These are phyloP conservation scores for Carnegiea gigantea DNA, from an alignment of 179 eudicot genomes.

Conservation along the genomic window DNA sequence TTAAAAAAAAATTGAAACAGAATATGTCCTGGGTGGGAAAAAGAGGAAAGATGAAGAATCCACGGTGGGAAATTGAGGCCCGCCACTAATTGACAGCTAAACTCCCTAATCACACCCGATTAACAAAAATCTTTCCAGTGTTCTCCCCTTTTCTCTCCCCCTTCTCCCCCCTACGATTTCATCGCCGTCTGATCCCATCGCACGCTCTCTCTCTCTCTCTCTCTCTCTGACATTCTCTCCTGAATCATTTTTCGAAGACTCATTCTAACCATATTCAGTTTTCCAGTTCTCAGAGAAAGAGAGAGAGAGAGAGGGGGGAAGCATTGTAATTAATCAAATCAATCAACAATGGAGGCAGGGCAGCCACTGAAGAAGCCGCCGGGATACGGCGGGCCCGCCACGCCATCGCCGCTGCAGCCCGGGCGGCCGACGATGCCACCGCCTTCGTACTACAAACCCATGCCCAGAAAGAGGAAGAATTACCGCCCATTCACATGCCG, in stretches of 20 bases:
- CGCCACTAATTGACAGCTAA: background rate
- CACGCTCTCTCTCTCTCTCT: background rate
- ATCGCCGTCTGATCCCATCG: background rate
- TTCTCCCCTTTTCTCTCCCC: constrained; percentile 5
- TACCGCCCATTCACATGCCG: constrained; percentile 20
- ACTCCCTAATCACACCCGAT: background rate
- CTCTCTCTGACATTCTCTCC: background rate
- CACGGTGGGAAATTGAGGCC: constrained; percentile 6
- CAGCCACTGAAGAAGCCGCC: constrained; percentile 31
- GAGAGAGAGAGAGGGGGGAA: background rate
- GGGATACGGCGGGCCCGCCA: constrained; percentile 16
- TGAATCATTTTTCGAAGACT: background rate
- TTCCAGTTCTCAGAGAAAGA: too few species aligned
- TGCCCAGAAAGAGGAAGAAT: background rate
- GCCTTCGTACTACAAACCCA: constrained; percentile 18
- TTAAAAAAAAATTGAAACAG: background rate
- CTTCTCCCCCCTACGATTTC: constrained; percentile 2
- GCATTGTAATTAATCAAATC: too few species aligned
- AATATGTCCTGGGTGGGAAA: background rate
- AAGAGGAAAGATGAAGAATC: background rate
- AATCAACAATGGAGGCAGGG: constrained; percentile 22
- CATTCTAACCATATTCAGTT: too few species aligned
- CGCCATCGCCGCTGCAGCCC: background rate
- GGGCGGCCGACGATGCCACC: constrained; percentile 20
- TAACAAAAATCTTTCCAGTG: background rate